Evolutionary conservation across 2,329 filamentous ascomycete genomes (phyloP).

Genomic region (Clathrospora elynae): DNA sequence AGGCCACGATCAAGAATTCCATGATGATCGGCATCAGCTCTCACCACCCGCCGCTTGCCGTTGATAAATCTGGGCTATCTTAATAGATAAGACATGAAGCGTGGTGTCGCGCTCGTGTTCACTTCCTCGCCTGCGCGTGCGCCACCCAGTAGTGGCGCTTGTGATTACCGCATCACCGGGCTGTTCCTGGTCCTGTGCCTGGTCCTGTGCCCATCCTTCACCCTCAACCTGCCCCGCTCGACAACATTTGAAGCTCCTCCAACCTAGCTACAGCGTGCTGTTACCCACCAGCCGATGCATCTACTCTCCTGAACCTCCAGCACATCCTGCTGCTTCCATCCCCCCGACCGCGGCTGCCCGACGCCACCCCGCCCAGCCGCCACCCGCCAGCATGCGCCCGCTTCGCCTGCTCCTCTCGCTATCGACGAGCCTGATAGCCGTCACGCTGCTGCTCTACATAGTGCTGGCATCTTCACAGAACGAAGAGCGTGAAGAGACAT

Average conservation of each 20-base stretch:
- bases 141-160: conserved; percentile 11
- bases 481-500: conserved; percentile 21
- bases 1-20: no score
- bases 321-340: conserved; percentile 32
- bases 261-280: conserved; percentile 6
- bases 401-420: conserved; percentile 50
- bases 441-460: conserved; percentile 53
- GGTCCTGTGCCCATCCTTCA: conserved; percentile 7
- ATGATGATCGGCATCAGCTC: no score
- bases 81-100: no score
- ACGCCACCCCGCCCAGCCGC: conserved; percentile 9
- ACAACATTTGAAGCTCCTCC: no score
- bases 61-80: no score
- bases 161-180: conserved; percentile 28
- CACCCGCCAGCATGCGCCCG: conserved; percentile 42
- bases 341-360: conserved; percentile 2
- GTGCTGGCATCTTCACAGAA: conserved; percentile 32
- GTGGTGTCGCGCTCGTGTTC: no score
- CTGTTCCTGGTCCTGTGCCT: background rate
- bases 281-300: conserved; percentile 30
- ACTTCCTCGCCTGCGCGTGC: no score
- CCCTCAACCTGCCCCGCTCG: conserved; percentile 12
- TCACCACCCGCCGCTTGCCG: no score
- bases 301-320: conserved; percentile 23
- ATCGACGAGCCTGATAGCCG: conserved; percentile 50